Base-by-base conservation (phyloP, 257 asterid genomes). In the Striga asiatica region DNA sequence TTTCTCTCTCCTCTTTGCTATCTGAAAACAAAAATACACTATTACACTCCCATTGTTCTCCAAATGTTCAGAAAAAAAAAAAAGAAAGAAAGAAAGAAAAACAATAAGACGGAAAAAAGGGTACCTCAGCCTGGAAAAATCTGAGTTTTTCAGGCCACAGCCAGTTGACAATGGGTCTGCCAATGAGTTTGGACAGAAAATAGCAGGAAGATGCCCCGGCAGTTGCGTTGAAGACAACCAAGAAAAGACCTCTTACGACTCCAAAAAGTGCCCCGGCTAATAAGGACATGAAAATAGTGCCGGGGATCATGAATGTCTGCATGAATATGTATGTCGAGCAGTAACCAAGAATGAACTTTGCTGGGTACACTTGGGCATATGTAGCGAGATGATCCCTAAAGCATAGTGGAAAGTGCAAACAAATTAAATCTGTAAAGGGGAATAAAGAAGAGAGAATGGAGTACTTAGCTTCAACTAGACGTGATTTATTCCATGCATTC, bases 241-340 rank as follows among this genome's bases (percentile, higher is more conserved):
- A 76, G 74, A 84, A 78, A 66, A 91, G 84, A 49, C 98, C 98
- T 72, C 77, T 80, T 53, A 78, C 58, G 53, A 84, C 96, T 34
- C 98, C 98, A 70, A 84, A 91, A 66, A 91, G 95, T 45, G 96
- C 93, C 65, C 98, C 98, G 50, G 98, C 98, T 19, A 87, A 84
- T 39, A 91, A 74, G 54, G 98, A 91, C 94, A 91, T 84, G 83
- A 91, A 91, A 58, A 91, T 88, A 18, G 98, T 91, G 76, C 98
- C 98, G 8, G 98, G 96, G 61, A 91, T 91, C 98, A 91, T 91
- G 70, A 91, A 91, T 46, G 98, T 87, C 80, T 91, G 98, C 96
- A 91, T 91, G 74, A 91, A 91, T 70, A 91, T 80, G 71, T 91
- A 91, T 31, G 89, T 91, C 23, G 98, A 91, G 71, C 96, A 91